These are phyloP conservation scores for Brassica cretica DNA, from an alignment of 345 rosid species.

Conservation along the genomic window DNA sequence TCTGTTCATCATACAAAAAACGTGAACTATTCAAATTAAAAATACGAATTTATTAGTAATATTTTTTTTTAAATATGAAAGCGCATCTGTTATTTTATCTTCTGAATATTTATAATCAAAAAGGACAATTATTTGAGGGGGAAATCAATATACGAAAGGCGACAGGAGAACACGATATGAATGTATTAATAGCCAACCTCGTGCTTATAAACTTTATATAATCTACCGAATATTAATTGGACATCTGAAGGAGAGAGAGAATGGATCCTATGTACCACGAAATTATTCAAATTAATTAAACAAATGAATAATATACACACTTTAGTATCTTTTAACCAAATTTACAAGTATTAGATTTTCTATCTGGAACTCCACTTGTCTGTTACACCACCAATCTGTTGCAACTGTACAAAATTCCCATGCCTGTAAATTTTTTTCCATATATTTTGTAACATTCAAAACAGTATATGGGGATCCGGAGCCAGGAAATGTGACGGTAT, in stretches of 20 bases:
- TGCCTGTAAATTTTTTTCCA: slow-evolving; percentile 8
- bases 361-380: slow-evolving; percentile 12
- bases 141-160: not conserved
- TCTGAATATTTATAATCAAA: not conserved
- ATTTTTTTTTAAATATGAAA: not conserved
- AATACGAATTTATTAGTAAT: not conserved
- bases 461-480: slow-evolving; percentile 4
- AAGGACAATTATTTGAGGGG: not conserved
- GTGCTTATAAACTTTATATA: not conserved
- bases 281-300: not conserved
- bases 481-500: slow-evolving; percentile 3
- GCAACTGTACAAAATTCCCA: slow-evolving; percentile 16
- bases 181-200: slow-evolving; percentile 18
- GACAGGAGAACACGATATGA: slow-evolving; percentile 1
- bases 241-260: not conserved
- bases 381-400: not conserved
- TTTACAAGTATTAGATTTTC: slow-evolving; percentile 4
- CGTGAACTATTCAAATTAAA: slow-evolving; percentile 26
- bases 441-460: not conserved
- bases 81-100: slow-evolving; percentile 10
- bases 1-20: slow-evolving; percentile 23
- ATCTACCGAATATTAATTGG: not conserved
- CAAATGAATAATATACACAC: not conserved
- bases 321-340: not conserved
- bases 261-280: slow-evolving; percentile 26